Evolutionary conservation across 1,284 basidiomycete genomes (phyloP).

Genomic region (Neotropicomus parvogracilis): DNA sequence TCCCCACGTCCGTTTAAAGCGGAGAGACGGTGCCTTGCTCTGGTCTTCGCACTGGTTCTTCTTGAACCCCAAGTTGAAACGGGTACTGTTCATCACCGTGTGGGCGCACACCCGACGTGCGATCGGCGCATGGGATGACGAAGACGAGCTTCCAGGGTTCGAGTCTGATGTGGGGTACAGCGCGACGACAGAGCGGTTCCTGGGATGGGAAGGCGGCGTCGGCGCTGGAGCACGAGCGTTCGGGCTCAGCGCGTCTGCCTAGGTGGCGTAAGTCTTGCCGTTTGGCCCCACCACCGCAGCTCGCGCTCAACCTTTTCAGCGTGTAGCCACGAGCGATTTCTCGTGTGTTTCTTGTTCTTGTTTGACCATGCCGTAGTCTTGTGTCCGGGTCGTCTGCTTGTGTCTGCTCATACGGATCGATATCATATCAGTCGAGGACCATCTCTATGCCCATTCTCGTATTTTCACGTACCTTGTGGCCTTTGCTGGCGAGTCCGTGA

Average conservation of each 20-base stretch:
- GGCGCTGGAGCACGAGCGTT: conserved; percentile 76
- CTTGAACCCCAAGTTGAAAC: conserved; percentile 89
- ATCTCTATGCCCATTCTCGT: background rate
- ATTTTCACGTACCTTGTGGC: background rate
- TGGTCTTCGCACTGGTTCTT: conserved; percentile 99
- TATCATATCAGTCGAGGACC: conserved; percentile 21
- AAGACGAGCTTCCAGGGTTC: conserved; percentile 37
- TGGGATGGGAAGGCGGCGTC: conserved; percentile 69
- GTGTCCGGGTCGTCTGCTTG: background rate
- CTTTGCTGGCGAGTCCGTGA: background rate
- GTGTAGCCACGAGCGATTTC: background rate
- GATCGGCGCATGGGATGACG: conserved; percentile 51
- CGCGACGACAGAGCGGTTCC: conserved; percentile 54
- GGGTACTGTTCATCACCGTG: conserved; percentile 89
- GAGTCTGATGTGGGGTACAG: conserved; percentile 27
- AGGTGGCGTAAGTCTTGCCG: conserved; percentile 26
- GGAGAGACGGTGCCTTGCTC: conserved; percentile 71
- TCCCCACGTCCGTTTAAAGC: conserved; percentile 35
- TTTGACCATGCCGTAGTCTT: background rate
- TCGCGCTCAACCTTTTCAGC: conserved; percentile 17
- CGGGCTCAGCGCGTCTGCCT: conserved; percentile 44
- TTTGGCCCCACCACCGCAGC: background rate
- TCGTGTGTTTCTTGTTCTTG: background rate
- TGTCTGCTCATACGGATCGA: conserved; percentile 8
- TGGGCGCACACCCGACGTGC: conserved; percentile 82